Conservation (phyloP, 2,329 filamentous ascomycete genomes). For the Aspergillus alliaceus region DNA sequence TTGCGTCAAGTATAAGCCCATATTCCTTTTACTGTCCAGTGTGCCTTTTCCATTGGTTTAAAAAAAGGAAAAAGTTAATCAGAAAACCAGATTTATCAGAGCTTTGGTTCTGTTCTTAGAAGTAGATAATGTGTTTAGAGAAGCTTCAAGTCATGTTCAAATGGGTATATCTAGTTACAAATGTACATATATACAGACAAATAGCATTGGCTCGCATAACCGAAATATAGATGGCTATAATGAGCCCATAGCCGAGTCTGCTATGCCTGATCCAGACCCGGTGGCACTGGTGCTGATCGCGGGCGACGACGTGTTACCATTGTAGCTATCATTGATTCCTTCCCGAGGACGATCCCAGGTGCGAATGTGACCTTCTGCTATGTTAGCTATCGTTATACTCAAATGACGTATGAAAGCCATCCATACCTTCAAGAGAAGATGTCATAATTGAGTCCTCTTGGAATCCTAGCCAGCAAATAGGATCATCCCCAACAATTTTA, state of each 20-base stretch:
- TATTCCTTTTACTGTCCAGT: too few relatives aligned
- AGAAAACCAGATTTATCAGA: too few relatives aligned
- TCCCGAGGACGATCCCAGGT: slow-evolving; percentile 69
- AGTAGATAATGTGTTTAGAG: not conserved
- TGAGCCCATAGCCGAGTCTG: slow-evolving; percentile 19
- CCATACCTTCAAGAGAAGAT: slow-evolving; percentile 82
- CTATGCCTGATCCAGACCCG: slow-evolving; percentile 15
- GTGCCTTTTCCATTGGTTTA: too few relatives aligned
- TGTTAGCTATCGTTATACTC: slow-evolving; percentile 3
- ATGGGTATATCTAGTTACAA: slow-evolving; percentile 20
- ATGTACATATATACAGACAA: slow-evolving; percentile 15
- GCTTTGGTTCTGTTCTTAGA: too few relatives aligned
- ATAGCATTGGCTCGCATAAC: not conserved
- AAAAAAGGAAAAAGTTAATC: too few relatives aligned
- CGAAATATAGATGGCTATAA: slow-evolving; percentile 3
- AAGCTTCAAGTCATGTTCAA: slow-evolving; percentile 1
- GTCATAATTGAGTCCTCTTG: slow-evolving; percentile 91
- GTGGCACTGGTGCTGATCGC: slow-evolving; percentile 17
- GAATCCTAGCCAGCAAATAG: slow-evolving; percentile 88
- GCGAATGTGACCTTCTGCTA: slow-evolving; percentile 64
- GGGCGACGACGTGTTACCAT: slow-evolving; percentile 18
- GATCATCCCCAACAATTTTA: slow-evolving; percentile 82
- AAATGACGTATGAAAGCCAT: slow-evolving; percentile 5
- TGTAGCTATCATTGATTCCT: slow-evolving; percentile 30
- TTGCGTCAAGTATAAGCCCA: too few relatives aligned